phyloP scores from a whole-genome alignment of 2,329 filamentous ascomycete species.

The Rosellinia necatrix region DNA sequence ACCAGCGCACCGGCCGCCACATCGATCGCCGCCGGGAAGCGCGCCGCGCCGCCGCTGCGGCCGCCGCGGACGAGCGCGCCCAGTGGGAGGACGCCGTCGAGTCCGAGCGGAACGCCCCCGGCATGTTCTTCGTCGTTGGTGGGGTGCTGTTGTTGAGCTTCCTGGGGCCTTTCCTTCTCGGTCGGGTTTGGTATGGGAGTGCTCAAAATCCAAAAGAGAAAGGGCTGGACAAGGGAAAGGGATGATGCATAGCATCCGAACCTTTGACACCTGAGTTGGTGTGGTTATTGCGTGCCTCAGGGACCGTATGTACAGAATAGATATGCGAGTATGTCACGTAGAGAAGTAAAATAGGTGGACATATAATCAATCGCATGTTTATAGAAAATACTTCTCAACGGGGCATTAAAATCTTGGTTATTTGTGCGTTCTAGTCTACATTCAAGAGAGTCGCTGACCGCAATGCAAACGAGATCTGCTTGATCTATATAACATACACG shows the following conservation, averaged over 20 bases:
- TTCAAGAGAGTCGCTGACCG: constrained; percentile 37
- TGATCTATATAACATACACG: constrained; percentile 32
- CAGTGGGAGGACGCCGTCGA: constrained; percentile 41
- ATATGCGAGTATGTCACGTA: background rate
- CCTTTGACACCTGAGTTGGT: background rate
- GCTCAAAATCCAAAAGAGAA: constrained; percentile 29
- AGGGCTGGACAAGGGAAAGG: background rate
- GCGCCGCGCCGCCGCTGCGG: constrained; percentile 41
- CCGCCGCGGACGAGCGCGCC: constrained; percentile 23
- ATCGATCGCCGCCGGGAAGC: constrained; percentile 57
- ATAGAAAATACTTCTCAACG: background rate
- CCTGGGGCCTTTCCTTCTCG: constrained; percentile 49
- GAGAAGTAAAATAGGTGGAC: background rate
- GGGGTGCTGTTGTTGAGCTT: constrained; percentile 53
- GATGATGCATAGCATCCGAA: background rate
- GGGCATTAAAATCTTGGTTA: constrained; percentile 16
- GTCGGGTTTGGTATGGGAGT: constrained; percentile 41
- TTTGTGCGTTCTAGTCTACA: constrained; percentile 40
- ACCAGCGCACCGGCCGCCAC: constrained; percentile 73
- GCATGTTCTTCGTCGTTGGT: constrained; percentile 56
- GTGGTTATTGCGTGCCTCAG: background rate
- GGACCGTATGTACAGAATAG: background rate
- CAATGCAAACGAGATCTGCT: constrained; percentile 30
- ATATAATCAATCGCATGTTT: background rate
- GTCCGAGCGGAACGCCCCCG: constrained; percentile 46